These are phyloP conservation scores for Myriosclerotinia curreyana DNA, from an alignment of 2,329 filamentous ascomycete genomes.

Conservation along the genomic window DNA sequence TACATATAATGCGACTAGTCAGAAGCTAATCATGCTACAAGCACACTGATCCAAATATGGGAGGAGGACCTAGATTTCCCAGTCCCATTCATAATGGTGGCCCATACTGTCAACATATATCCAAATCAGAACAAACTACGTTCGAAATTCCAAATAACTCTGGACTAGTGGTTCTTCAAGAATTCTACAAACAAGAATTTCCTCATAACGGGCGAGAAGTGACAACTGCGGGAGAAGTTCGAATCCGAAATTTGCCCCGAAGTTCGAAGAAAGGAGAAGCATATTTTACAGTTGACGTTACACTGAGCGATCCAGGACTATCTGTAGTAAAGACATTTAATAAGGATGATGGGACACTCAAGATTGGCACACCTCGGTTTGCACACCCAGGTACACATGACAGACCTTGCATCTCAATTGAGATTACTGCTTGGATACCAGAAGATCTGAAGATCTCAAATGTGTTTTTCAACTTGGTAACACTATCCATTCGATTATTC, in stretches of 20 bases:
- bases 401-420: slow-evolving; percentile 35
- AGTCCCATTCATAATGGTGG: slow-evolving; percentile 24
- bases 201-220: slow-evolving; percentile 21
- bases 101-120: slow-evolving; percentile 31
- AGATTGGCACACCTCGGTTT: slow-evolving; percentile 33
- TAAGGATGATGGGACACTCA: slow-evolving; percentile 26
- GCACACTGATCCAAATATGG: slow-evolving; percentile 4
- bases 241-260: slow-evolving; percentile 29
- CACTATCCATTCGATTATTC: slow-evolving; percentile 29
- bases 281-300: slow-evolving; percentile 32
- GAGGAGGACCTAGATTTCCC: background rate
- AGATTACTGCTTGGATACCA: slow-evolving; percentile 38
- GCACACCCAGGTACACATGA: slow-evolving; percentile 20
- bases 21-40: background rate
- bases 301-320: slow-evolving; percentile 32
- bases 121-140: slow-evolving; percentile 24
- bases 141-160: slow-evolving; percentile 30
- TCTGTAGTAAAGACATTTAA: slow-evolving; percentile 30
- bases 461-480: slow-evolving; percentile 29
- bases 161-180: slow-evolving; percentile 32
- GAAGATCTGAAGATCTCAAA: slow-evolving; percentile 31
- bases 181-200: slow-evolving; percentile 25
- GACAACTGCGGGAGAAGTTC: slow-evolving; percentile 33
- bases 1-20: no score
- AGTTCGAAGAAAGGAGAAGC: slow-evolving; percentile 27